These are phyloP conservation scores for Populus trichocarpa DNA, from an alignment of 441 rosid genomes.

Conservation along the genomic window DNA sequence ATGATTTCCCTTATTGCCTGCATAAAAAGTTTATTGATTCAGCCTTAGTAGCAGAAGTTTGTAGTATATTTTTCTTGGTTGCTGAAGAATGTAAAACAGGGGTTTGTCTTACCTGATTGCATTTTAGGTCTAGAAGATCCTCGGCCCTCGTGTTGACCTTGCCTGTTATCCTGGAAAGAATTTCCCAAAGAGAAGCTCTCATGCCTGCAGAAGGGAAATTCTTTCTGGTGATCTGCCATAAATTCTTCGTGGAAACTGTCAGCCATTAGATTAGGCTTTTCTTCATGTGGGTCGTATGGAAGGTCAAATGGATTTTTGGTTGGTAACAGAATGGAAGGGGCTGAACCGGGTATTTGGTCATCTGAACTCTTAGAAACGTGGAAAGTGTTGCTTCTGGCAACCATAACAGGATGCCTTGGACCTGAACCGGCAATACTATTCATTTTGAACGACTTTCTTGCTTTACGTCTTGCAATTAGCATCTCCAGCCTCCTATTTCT, in stretches of 20 bases:
- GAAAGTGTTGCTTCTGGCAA: slow-evolving; percentile 41
- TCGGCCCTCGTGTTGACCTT: slow-evolving; percentile 24
- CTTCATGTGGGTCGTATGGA: slow-evolving; percentile 81
- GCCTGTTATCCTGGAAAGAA: slow-evolving; percentile 32
- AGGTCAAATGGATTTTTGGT: slow-evolving; percentile 76
- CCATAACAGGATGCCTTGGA: slow-evolving; percentile 40
- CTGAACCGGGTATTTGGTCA: slow-evolving; percentile 63
- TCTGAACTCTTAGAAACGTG: slow-evolving; percentile 18
- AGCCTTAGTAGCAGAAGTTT: background rate
- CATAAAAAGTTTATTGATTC: slow-evolving; percentile 12
- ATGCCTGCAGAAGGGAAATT: slow-evolving; percentile 59
- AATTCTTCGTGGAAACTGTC: slow-evolving; percentile 77
- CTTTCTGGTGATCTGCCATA: slow-evolving; percentile 44
- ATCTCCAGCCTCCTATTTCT: slow-evolving; percentile 73
- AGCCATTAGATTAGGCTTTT: slow-evolving; percentile 61
- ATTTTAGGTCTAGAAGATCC: slow-evolving; percentile 18
- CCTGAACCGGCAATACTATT: slow-evolving; percentile 24
- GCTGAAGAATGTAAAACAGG: background rate
- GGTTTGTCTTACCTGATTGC: slow-evolving; percentile 26
- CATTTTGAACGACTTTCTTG: slow-evolving; percentile 49
- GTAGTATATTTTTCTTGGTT: background rate
- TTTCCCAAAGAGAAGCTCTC: slow-evolving; percentile 69
- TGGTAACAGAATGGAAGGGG: slow-evolving; percentile 73
- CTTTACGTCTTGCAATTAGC: slow-evolving; percentile 63
- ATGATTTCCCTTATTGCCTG: slow-evolving; percentile 36